Evolutionary conservation across 2,329 filamentous ascomycete genomes (phyloP).

Genomic region (Botrytis sinoallii): DNA sequence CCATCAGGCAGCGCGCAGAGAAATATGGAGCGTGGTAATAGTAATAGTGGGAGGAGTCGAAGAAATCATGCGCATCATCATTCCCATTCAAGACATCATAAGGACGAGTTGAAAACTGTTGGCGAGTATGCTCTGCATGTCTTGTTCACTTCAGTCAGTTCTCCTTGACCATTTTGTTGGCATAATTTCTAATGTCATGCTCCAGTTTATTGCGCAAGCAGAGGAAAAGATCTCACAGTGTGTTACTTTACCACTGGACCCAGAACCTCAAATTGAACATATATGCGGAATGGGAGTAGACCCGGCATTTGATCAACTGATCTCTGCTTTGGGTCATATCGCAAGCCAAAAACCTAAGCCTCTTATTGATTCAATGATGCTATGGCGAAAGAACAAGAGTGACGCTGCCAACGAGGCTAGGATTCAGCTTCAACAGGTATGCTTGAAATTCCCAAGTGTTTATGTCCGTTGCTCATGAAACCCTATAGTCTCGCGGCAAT

Average conservation of each 20-base stretch:
- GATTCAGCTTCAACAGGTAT: conserved; percentile 52
- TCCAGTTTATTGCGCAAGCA: conserved; percentile 86
- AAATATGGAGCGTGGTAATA: conserved; percentile 60
- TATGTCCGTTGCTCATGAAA: conserved; percentile 14
- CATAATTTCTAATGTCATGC: conserved; percentile 33
- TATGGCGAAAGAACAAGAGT: conserved; percentile 95
- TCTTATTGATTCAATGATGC: conserved; percentile 94
- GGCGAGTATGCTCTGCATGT: conserved; percentile 97
- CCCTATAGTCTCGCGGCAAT: conserved; percentile 27
- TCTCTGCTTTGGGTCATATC: conserved; percentile 89
- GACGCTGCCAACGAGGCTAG: conserved; percentile 75
- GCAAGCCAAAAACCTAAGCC: conserved; percentile 91
- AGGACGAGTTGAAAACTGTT: conserved; percentile 84
- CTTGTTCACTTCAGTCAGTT: conserved; percentile 80
- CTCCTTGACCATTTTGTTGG: conserved; percentile 14
- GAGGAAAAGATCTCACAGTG: conserved; percentile 93
- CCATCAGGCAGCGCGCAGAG: conserved; percentile 47
- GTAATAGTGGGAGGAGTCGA: conserved; percentile 57
- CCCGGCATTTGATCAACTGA: conserved; percentile 86
- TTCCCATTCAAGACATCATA: conserved; percentile 59
- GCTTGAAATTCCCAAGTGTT: neutral
- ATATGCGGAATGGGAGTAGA: conserved; percentile 91
- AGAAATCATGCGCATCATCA: conserved; percentile 71
- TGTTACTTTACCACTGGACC: conserved; percentile 73
- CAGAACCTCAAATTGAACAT: conserved; percentile 79